Evolutionary conservation across 108 stramenopile genomes (phyloP).

Genomic region (Cyclotella cryptica): DNA sequence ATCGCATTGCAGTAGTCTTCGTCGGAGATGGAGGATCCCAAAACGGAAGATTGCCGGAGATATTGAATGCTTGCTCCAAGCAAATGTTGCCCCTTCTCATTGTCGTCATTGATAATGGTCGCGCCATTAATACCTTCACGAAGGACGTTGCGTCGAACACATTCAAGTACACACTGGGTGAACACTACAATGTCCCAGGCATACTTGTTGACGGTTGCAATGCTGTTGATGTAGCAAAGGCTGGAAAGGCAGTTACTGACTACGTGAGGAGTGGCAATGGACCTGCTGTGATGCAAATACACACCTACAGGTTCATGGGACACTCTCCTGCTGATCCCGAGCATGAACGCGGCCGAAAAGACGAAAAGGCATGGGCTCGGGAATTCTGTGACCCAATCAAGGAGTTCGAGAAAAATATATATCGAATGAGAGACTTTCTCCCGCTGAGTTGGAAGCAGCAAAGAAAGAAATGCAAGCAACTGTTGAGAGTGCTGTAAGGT

Average conservation of each 20-base stretch:
- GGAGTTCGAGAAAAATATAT: conserved; percentile 57
- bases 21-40: conserved; percentile 70
- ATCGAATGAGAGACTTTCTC: conserved; percentile 14
- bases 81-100: conserved; percentile 68
- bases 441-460: conserved; percentile 41
- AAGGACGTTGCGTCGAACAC: conserved; percentile 67
- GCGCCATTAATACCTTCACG: conserved; percentile 81
- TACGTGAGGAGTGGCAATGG: conserved; percentile 63
- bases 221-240: conserved; percentile 55
- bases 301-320: conserved; percentile 75
- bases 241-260: conserved; percentile 65
- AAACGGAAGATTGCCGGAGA: conserved; percentile 70
- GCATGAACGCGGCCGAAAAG: conserved; percentile 71
- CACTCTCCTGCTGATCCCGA: conserved; percentile 80
- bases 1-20: conserved; percentile 65
- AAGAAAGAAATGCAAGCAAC: conserved; percentile 27
- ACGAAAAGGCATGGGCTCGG: conserved; percentile 71
- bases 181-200: conserved; percentile 69
- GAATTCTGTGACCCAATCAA: conserved; percentile 63
- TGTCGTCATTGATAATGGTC: conserved; percentile 71
- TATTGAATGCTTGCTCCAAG: conserved; percentile 65
- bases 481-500: conserved; percentile 60
- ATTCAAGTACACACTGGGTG: conserved; percentile 58
- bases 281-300: conserved; percentile 70
- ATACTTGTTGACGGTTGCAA: conserved; percentile 64